Conservation (phyloP, 1,284 basidiomycete species). For the Amylostereum areolatum region DNA sequence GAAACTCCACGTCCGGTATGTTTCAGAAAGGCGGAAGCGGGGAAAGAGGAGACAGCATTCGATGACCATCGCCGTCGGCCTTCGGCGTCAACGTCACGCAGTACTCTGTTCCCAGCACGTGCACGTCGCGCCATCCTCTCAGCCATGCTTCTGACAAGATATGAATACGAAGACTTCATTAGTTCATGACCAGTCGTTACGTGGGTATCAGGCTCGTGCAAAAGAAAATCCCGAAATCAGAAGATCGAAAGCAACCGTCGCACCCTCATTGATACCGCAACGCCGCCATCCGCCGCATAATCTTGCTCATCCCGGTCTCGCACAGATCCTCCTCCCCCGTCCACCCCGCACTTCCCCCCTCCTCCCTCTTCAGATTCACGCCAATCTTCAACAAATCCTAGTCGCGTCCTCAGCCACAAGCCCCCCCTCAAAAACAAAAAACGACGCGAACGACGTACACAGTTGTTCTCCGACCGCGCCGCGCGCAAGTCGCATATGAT, state of each 20-base stretch:
- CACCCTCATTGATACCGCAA: neutral
- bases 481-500: conserved; percentile 44
- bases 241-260: neutral
- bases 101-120: neutral
- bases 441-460: conserved; percentile 32
- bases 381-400: neutral
- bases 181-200: too few species aligned
- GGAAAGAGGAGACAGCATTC: too few species aligned
- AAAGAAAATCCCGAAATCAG: neutral
- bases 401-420: neutral
- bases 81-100: neutral
- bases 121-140: neutral
- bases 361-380: neutral
- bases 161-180: too few species aligned
- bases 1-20: too few species aligned
- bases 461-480: conserved; percentile 41
- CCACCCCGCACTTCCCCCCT: too few species aligned
- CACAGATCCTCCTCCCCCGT: neutral
- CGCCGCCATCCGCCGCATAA: neutral
- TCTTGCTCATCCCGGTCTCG: neutral
- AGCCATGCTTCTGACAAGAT: neutral
- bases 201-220: too few species aligned
- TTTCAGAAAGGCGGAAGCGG: too few species aligned
- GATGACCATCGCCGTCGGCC: too few species aligned
- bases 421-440: neutral